These are phyloP conservation scores for Zygoascus bituminiphila DNA, from an alignment of 805 yeast species.

Conservation along the genomic window DNA sequence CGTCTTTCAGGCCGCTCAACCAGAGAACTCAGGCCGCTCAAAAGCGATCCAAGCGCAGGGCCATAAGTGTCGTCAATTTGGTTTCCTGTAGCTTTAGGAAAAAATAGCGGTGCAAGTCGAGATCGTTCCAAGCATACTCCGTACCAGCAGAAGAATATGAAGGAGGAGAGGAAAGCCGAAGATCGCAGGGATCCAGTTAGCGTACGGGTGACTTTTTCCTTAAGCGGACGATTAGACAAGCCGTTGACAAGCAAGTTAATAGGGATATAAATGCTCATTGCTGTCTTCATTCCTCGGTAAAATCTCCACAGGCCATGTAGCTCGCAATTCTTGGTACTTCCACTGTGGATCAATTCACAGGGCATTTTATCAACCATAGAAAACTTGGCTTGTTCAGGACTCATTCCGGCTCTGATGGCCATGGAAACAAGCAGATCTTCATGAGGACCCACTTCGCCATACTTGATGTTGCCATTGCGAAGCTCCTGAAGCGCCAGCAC, in stretches of 20 bases:
- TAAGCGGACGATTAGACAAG: conserved; percentile 11
- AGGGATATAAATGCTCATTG: conserved; percentile 36
- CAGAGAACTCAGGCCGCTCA: conserved; percentile 37
- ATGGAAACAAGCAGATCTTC: conserved; percentile 29
- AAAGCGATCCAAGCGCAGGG: conserved; percentile 34
- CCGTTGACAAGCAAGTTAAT: conserved; percentile 32
- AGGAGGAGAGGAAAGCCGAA: conserved; percentile 37
- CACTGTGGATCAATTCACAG: conserved; percentile 37
- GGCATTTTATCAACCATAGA: conserved; percentile 29
- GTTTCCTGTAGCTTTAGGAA: conserved; percentile 31
- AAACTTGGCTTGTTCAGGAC: conserved; percentile 29
- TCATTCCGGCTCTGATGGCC: conserved; percentile 31
- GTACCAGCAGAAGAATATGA: conserved; percentile 39
- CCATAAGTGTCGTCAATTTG: conserved; percentile 35
- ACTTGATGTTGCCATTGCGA: conserved; percentile 28
- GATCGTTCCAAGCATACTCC: conserved; percentile 39
- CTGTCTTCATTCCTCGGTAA: conserved; percentile 34
- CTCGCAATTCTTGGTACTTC: conserved; percentile 35
- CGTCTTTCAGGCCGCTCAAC: conserved; percentile 36
- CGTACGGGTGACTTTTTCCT: conserved; percentile 10
- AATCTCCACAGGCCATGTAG: conserved; percentile 41
- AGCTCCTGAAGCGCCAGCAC: conserved; percentile 29
- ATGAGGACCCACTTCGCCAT: conserved; percentile 30
- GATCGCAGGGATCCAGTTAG: conserved; percentile 32
- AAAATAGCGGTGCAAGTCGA: conserved; percentile 33